Evolutionary conservation across 1,284 basidiomycete genomes (phyloP).

Genomic region (Lignosus rhinocerotis): DNA sequence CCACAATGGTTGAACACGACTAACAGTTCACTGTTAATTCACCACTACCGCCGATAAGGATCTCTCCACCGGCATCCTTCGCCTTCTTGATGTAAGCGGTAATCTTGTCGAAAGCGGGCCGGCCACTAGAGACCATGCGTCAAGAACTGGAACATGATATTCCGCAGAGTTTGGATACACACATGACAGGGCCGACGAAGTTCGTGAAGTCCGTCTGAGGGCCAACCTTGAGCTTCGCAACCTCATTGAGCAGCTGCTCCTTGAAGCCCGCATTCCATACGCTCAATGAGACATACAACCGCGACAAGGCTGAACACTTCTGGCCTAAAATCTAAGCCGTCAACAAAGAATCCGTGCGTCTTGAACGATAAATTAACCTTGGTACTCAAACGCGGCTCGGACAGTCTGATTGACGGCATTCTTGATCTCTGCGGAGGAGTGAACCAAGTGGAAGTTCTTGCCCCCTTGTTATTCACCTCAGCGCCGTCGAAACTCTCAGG

Average conservation of each 20-base stretch:
- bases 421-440: conserved; percentile 83
- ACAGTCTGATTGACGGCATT: conserved; percentile 90
- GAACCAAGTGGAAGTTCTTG: conserved; percentile 98
- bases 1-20: background rate
- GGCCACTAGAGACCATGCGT: conserved; percentile 48
- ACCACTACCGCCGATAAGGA: conserved; percentile 86
- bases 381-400: conserved; percentile 94
- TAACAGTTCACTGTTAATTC: conserved; percentile 26
- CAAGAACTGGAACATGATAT: background rate
- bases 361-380: conserved; percentile 51
- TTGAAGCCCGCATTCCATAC: conserved; percentile 91
- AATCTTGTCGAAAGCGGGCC: conserved; percentile 89
- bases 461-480: conserved; percentile 52
- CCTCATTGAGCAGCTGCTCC: conserved; percentile 73
- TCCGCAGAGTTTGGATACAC: conserved; percentile 27
- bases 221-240: conserved; percentile 86
- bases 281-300: conserved; percentile 87
- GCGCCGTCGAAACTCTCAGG: background rate
- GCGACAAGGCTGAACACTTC: conserved; percentile 95
- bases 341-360: background rate
- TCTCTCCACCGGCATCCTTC: conserved; percentile 85
- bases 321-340: conserved; percentile 55
- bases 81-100: conserved; percentile 86
- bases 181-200: conserved; percentile 98
- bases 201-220: conserved; percentile 76